These are phyloP conservation scores for Cadophora gregata DNA, from an alignment of 2,329 filamentous ascomycete genomes.

Conservation along the genomic window DNA sequence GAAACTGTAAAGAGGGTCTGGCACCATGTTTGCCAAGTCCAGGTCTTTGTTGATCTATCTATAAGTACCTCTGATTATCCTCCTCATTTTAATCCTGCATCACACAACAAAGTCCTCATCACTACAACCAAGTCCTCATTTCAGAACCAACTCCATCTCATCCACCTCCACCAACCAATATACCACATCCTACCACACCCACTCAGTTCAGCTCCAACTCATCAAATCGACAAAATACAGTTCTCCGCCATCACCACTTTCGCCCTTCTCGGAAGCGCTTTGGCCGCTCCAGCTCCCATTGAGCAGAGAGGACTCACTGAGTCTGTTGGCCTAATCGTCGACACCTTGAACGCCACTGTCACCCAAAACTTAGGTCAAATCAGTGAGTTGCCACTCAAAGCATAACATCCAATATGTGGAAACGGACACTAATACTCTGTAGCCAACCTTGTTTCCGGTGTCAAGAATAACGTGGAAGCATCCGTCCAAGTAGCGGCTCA, in stretches of 20 bases:
- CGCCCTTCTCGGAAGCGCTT: background rate
- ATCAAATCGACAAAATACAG: background rate
- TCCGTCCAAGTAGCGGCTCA: background rate
- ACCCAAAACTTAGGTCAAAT: background rate
- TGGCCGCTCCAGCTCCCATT: background rate
- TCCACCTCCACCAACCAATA: too few relatives aligned
- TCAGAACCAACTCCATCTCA: too few relatives aligned
- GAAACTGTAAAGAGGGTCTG: background rate
- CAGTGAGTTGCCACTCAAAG: background rate
- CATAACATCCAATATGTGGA: background rate
- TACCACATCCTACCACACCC: too few relatives aligned
- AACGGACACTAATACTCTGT: background rate
- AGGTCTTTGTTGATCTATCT: background rate
- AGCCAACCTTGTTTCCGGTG: background rate
- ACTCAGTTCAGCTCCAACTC: too few relatives aligned
- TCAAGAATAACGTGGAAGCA: background rate
- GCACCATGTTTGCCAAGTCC: background rate
- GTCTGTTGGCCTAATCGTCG: background rate
- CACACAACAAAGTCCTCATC: background rate
- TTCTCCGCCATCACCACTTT: background rate
- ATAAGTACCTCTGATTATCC: background rate
- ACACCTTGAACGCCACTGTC: background rate
- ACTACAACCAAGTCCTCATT: background rate
- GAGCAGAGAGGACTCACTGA: background rate
- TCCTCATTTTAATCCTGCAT: background rate